phyloP scores from a whole-genome alignment of 805 yeast genomes.

The Zygosaccharomyces pseudorouxii region DNA sequence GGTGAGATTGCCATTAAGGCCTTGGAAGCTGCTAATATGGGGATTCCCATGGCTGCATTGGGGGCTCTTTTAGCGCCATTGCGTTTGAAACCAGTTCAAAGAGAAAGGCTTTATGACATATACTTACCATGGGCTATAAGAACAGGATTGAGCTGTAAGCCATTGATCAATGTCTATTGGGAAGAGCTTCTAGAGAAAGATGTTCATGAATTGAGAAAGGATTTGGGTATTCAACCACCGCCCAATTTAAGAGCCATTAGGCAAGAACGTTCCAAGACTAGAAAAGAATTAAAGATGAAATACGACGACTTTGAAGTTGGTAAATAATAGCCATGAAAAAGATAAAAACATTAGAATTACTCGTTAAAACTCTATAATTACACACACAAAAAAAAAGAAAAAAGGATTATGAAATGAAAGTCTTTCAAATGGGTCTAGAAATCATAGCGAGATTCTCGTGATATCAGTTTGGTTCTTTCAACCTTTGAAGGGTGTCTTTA shows the following conservation, averaged over 20 bases:
- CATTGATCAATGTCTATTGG: slow-evolving; percentile 88
- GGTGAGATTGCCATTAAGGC: slow-evolving; percentile 96
- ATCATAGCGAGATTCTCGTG: not conserved
- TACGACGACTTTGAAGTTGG: slow-evolving; percentile 20
- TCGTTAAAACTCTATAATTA: slow-evolving; percentile 4
- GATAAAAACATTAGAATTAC: not conserved
- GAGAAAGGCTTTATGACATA: slow-evolving; percentile 55
- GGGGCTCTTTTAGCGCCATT: slow-evolving; percentile 90
- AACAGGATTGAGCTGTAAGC: slow-evolving; percentile 67
- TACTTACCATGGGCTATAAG: slow-evolving; percentile 86
- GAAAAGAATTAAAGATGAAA: slow-evolving; percentile 26
- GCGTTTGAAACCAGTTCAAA: slow-evolving; percentile 60
- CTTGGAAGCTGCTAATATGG: slow-evolving; percentile 86
- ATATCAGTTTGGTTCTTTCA: not conserved
- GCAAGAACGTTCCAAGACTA: slow-evolving; percentile 28
- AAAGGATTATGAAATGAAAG: not conserved
- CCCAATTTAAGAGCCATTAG: slow-evolving; percentile 72
- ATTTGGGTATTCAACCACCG: slow-evolving; percentile 71
- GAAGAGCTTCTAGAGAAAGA: slow-evolving; percentile 73
- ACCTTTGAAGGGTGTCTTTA: not conserved
- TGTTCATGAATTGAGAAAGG: slow-evolving; percentile 62
- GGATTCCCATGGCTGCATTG: slow-evolving; percentile 91
- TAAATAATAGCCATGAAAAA: not conserved
- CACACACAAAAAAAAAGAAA: not conserved
- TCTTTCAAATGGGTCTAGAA: not conserved